Evolutionary conservation across 306 rosid species (phyloP).

Genomic region (Prinsepia uniflora): DNA sequence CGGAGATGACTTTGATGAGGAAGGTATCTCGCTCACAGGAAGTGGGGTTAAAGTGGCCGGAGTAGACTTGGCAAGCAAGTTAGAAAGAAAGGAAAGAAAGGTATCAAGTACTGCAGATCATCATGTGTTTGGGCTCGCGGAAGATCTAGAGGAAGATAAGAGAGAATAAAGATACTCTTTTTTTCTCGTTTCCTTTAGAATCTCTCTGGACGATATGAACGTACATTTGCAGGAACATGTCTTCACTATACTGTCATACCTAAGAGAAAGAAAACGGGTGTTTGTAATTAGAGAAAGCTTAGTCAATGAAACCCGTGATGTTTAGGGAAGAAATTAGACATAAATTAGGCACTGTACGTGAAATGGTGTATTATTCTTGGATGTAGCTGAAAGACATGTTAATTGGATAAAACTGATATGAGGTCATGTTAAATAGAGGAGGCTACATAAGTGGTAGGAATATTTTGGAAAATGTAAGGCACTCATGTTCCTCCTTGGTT

Average conservation of each 20-base stretch:
- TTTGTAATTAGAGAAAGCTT: background rate
- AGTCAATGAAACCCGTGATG: background rate
- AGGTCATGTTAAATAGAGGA: background rate
- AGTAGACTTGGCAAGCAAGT: slow-evolving; percentile 39
- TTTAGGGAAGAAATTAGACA: background rate
- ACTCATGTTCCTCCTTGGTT: background rate
- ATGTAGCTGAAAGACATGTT: too few relatives aligned
- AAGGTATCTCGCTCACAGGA: slow-evolving; percentile 44
- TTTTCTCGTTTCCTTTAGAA: slow-evolving; percentile 7
- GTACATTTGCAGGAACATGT: background rate
- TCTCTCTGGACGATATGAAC: background rate
- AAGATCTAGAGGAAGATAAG: slow-evolving; percentile 66
- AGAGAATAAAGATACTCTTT: slow-evolving; percentile 33
- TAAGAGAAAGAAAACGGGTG: background rate
- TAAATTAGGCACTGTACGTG: background rate
- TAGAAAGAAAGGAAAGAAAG: slow-evolving; percentile 68
- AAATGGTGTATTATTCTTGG: background rate
- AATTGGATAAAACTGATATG: background rate
- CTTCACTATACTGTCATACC: background rate
- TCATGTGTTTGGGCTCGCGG: slow-evolving; percentile 46
- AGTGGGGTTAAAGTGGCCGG: slow-evolving; percentile 50
- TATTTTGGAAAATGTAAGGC: background rate
- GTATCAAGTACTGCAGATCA: slow-evolving; percentile 35
- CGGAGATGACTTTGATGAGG: slow-evolving; percentile 60
- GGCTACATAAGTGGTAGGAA: too few relatives aligned